A percentile compares a stretch with the other conserved stretches of the same genome.
Conservation (phyloP, 139 green algal genomes). For the Chlamydomonas asymmetrica region DNA sequence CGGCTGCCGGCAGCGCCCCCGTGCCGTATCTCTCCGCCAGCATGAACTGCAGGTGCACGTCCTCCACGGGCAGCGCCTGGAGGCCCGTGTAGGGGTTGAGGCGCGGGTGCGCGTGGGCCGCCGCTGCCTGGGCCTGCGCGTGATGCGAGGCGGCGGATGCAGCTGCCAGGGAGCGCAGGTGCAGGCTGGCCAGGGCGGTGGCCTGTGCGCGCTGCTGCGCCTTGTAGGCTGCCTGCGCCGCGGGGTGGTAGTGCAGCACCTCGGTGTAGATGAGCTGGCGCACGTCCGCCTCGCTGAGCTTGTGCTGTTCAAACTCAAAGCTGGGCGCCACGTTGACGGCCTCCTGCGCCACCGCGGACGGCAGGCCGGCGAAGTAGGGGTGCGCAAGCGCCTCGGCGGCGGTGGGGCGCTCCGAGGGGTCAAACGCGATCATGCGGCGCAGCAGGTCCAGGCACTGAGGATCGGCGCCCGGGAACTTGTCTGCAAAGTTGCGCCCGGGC, state of each 20-base stretch:
- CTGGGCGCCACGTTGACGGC: not conserved
- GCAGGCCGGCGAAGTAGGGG: slow-evolving; percentile 66
- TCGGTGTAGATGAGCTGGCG: slow-evolving; percentile 42
- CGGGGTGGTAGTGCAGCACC: slow-evolving; percentile 31
- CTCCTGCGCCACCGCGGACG: slow-evolving; percentile 11
- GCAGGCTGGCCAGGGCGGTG: too few species aligned
- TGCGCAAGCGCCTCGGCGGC: slow-evolving; percentile 68
- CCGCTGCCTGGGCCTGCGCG: not conserved
- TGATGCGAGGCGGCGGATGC: not conserved
- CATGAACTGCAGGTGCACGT: not conserved
- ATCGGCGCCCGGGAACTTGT: slow-evolving; percentile 55
- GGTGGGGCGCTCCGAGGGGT: slow-evolving; percentile 72
- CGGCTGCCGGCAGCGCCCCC: not conserved
- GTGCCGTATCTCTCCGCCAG: slow-evolving; percentile 1
- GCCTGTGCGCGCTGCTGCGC: not conserved
- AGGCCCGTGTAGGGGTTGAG: slow-evolving; percentile 30
- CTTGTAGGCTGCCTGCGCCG: slow-evolving; percentile 15
- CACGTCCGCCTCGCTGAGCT: slow-evolving; percentile 28
- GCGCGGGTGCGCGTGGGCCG: not conserved
- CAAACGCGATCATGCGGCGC: slow-evolving; percentile 71
- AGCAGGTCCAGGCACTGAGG: slow-evolving; percentile 53
- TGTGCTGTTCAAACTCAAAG: slow-evolving; percentile 41
- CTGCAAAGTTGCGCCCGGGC: slow-evolving; percentile 9
- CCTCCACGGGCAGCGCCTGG: not conserved
- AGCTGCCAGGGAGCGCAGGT: not conserved